Conservation (phyloP, 1,284 basidiomycete genomes). For the Abortiporus biennis region DNA sequence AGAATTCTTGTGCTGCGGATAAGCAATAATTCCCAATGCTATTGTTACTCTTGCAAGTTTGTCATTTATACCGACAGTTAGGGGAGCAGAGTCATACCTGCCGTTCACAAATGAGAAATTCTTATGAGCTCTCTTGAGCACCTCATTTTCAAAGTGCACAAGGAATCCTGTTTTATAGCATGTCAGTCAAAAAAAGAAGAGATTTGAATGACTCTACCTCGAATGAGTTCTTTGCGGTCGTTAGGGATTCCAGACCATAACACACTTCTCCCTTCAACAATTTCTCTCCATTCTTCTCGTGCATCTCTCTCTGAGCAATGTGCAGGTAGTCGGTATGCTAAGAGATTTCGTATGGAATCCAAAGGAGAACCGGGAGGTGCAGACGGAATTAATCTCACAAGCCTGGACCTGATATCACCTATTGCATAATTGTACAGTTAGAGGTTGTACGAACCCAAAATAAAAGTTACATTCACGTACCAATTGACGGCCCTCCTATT, state of each 20-base stretch:
- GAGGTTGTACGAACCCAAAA: background rate
- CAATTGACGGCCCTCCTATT: conserved; percentile 77
- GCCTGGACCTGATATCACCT: conserved; percentile 81
- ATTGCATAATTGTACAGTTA: background rate
- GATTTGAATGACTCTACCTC: conserved; percentile 40
- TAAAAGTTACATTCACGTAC: conserved; percentile 32
- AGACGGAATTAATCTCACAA: conserved; percentile 74
- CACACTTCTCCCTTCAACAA: conserved; percentile 83
- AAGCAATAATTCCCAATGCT: conserved; percentile 89
- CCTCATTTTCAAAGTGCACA: conserved; percentile 85
- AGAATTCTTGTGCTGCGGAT: conserved; percentile 80
- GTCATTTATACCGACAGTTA: background rate
- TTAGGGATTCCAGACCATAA: conserved; percentile 89
- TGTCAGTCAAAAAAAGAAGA: background rate
- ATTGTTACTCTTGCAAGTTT: conserved; percentile 17
- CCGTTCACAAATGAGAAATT: conserved; percentile 88
- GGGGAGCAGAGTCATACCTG: conserved; percentile 28
- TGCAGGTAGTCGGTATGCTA: conserved; percentile 77
- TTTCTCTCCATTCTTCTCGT: conserved; percentile 87
- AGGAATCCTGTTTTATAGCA: conserved; percentile 64
- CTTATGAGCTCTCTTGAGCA: conserved; percentile 85
- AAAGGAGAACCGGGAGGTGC: conserved; percentile 53
- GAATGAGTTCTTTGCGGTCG: conserved; percentile 88
- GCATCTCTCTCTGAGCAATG: conserved; percentile 66
- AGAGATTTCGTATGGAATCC: conserved; percentile 66